These are phyloP conservation scores for Ceratobasidium sp. DNA, from an alignment of 1,284 basidiomycete genomes.

Conservation along the genomic window DNA sequence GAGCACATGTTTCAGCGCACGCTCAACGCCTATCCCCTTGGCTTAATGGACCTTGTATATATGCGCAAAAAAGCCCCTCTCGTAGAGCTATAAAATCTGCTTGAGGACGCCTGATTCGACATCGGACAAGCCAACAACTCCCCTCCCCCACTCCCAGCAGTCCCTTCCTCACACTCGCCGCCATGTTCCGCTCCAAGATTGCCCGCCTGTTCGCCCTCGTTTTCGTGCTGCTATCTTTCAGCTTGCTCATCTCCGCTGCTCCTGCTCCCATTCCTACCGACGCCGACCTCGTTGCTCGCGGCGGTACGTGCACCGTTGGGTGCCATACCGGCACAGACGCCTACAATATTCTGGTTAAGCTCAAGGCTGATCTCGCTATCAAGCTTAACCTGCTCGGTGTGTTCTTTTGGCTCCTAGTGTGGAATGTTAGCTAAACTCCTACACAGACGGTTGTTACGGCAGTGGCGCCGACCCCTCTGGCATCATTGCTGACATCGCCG, in stretches of 20 bases:
- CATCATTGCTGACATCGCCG: slow-evolving; percentile 27
- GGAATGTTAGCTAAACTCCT: neutral
- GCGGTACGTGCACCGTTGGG: slow-evolving; percentile 24
- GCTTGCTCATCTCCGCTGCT: slow-evolving; percentile 25
- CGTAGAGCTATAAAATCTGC: slow-evolving; percentile 17
- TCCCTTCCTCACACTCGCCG: neutral
- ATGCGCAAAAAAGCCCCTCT: neutral
- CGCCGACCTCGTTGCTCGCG: slow-evolving; percentile 14
- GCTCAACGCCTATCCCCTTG: no score
- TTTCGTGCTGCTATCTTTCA: slow-evolving; percentile 1
- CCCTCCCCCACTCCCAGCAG: neutral
- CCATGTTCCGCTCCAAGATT: slow-evolving; percentile 32
- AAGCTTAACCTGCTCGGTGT: slow-evolving; percentile 23
- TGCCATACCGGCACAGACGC: slow-evolving; percentile 6
- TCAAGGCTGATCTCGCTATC: slow-evolving; percentile 13
- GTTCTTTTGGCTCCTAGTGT: neutral
- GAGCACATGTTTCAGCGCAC: no score
- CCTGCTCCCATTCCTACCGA: slow-evolving; percentile 5
- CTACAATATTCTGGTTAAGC: slow-evolving; percentile 15
- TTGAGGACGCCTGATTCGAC: neutral
- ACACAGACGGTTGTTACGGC: slow-evolving; percentile 31
- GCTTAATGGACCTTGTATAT: neutral
- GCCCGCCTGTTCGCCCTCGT: slow-evolving; percentile 31
- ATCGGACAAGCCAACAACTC: slow-evolving; percentile 8
- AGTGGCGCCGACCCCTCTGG: slow-evolving; percentile 8